phyloP scores from a whole-genome alignment of 2,329 filamentous ascomycete species.

The Aureobasidium zeae region DNA sequence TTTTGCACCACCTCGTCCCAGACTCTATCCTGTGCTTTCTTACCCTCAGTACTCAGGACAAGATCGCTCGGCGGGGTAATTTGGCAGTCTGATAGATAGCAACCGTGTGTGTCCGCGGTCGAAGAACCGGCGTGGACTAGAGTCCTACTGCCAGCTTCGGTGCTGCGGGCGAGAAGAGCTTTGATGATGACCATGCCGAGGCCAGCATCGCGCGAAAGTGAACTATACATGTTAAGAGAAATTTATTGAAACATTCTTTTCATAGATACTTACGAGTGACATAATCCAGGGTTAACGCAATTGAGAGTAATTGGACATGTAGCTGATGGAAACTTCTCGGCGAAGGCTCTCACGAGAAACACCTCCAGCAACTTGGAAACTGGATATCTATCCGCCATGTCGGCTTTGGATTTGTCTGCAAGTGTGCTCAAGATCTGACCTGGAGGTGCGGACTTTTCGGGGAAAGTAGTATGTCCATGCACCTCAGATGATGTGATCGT shows the following conservation, averaged over 20 bases:
- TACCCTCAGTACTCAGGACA: too few species aligned
- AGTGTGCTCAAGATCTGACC: constrained; percentile 26
- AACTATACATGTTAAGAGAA: too few species aligned
- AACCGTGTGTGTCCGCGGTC: too few species aligned
- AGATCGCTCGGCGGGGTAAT: too few species aligned
- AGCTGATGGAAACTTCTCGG: constrained; percentile 17
- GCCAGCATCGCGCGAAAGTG: constrained; percentile 23
- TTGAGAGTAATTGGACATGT: constrained; percentile 28
- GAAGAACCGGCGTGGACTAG: constrained; percentile 29
- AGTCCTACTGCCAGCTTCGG: constrained; percentile 30
- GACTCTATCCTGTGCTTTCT: too few species aligned
- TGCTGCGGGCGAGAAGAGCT: constrained; percentile 22
- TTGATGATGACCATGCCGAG: not conserved
- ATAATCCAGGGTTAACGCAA: constrained; percentile 29
- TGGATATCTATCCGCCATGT: constrained; percentile 25
- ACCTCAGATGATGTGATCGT: constrained; percentile 28
- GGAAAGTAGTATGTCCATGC: constrained; percentile 25
- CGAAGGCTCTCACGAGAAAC: constrained; percentile 23
- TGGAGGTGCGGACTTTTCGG: constrained; percentile 23
- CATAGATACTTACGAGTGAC: constrained; percentile 25
- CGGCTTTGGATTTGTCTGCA: constrained; percentile 5
- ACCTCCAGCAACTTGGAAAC: constrained; percentile 29
- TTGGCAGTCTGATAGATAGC: too few species aligned
- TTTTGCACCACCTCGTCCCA: too few species aligned
- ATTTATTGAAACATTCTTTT: too few species aligned